Percentiles rank a stretch among this genome's conserved stretches.
Conservation (phyloP, 345 rosid species). For the Euphorbia tirucalli region DNA sequence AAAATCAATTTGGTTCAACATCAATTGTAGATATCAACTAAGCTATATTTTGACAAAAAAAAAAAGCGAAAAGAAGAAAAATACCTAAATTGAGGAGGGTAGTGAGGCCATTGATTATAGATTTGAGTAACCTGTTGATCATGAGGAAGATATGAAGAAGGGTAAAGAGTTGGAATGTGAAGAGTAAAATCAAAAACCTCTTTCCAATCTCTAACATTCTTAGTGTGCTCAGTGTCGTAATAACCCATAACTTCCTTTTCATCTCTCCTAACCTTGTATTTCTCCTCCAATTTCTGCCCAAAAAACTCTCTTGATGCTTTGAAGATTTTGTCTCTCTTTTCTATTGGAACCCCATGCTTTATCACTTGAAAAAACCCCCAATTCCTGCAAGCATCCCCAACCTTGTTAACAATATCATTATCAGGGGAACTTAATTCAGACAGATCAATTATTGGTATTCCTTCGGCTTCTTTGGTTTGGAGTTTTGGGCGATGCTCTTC, state of each 20-base stretch:
- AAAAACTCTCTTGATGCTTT: slow-evolving; percentile 27
- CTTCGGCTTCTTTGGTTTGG: slow-evolving; percentile 19
- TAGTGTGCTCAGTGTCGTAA: slow-evolving; percentile 41
- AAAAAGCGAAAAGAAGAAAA: neutral
- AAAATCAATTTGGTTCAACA: too few species aligned
- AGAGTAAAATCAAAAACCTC: slow-evolving; percentile 40
- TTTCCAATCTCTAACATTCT: slow-evolving; percentile 58
- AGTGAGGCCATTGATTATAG: slow-evolving; percentile 30
- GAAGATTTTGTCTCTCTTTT: slow-evolving; percentile 16
- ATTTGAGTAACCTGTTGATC: slow-evolving; percentile 20
- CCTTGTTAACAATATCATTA: slow-evolving; percentile 23
- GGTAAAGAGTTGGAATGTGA: slow-evolving; percentile 16
- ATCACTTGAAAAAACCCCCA: slow-evolving; percentile 47
- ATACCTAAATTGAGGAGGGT: slow-evolving; percentile 30
- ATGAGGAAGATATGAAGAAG: slow-evolving; percentile 24
- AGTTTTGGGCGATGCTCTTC: slow-evolving; percentile 36
- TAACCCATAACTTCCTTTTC: slow-evolving; percentile 34
- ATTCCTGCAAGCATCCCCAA: slow-evolving; percentile 37
- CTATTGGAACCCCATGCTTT: slow-evolving; percentile 43
- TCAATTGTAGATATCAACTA: too few species aligned
- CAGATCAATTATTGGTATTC: slow-evolving; percentile 40
- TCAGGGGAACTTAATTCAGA: slow-evolving; percentile 2
- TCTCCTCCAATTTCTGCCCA: slow-evolving; percentile 32
- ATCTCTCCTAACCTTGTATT: slow-evolving; percentile 32
- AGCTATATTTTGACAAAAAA: too few species aligned